Evolutionary conservation across 768 basidiomycete species (phyloP), one percentile per base, ranked within the genome.

Genomic region (Gloeostereum incarnatum): DNA sequence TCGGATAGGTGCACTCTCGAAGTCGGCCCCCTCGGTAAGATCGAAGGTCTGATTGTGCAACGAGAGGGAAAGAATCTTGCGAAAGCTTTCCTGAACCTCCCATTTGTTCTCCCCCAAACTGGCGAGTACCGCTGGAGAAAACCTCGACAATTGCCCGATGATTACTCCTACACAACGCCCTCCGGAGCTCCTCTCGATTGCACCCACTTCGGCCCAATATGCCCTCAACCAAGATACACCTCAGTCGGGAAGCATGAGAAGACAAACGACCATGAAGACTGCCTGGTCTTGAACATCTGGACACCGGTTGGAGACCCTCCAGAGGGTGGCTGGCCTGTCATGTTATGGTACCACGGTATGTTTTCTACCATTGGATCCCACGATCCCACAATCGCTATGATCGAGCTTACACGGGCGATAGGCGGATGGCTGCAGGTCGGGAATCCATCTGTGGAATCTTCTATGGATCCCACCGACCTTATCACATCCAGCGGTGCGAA

Each of bases 381-480:
- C 3, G n/a, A 26, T 7, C 20, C 8, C 4, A n/a, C n/a, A n/a
- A n/a, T n/a, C n/a, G n/a, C n/a, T n/a, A n/a, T 16, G 18, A 6
- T 19, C 14, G 11, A 5, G 5, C 14, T 4, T 6, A 10, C 6
- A n/a, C n/a, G n/a, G n/a, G n/a, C n/a, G n/a, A n/a, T 11, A 7
- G 20, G 23, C 14, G 40, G 40, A 18, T 42, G 40, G 40, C 35
- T 42, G 7, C 40, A 42, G 31, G 27, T 42, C n/a, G 40, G 40
- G 3, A 35, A 42, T 27, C 40, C 40, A 5, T 42, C 40, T 4
- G 31, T 36, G 16, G 40, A 42, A 18, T 35, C 40, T 2, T 22
- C 27, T 31, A 42, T 42, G 40, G 40, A 42, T 16, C 40, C 40
- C 10, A 42, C 40, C 16, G 35, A 42, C 14, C 40, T 42, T 29